Percentiles rank a stretch among this genome's conserved stretches.
Evolutionary conservation across 2,329 filamentous ascomycete species (phyloP).

Genomic region (Aspergillus glaucus): DNA sequence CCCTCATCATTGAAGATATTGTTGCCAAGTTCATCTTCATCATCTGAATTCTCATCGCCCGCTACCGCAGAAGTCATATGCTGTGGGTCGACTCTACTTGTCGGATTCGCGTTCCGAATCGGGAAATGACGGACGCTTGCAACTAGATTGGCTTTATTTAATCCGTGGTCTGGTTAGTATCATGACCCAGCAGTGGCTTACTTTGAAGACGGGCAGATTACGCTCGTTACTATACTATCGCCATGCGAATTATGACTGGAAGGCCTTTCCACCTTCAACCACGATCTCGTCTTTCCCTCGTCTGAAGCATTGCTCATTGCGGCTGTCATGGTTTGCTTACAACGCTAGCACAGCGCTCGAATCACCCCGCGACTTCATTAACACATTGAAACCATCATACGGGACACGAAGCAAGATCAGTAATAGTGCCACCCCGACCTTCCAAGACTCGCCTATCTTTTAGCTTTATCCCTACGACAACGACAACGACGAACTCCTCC

Average conservation of each 20-base stretch:
- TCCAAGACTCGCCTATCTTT: background rate
- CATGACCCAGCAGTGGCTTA: slow-evolving; percentile 8
- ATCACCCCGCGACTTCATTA: background rate
- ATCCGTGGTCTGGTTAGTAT: slow-evolving; percentile 9
- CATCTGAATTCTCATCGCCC: background rate
- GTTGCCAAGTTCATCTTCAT: too few species aligned
- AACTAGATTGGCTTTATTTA: slow-evolving; percentile 13
- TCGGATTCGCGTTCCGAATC: slow-evolving; percentile 11
- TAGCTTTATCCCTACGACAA: background rate
- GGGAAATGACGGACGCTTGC: background rate
- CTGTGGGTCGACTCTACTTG: slow-evolving; percentile 13
- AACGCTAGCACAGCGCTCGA: slow-evolving; percentile 2
- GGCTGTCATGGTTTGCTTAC: slow-evolving; percentile 3
- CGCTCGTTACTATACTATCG: slow-evolving; percentile 5
- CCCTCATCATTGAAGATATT: too few species aligned
- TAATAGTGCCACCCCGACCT: background rate
- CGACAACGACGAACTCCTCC: slow-evolving; percentile 1
- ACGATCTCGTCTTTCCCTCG: background rate
- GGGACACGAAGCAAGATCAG: background rate
- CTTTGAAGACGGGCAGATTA: slow-evolving; percentile 8
- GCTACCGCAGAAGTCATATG: slow-evolving; percentile 9
- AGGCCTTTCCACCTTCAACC: background rate
- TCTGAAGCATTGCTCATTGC: background rate
- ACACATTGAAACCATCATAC: background rate
- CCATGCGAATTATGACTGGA: slow-evolving; percentile 14